These are phyloP conservation scores for Bocquillonia castaneifolia DNA, from an alignment of 441 rosid genomes.

Conservation along the genomic window DNA sequence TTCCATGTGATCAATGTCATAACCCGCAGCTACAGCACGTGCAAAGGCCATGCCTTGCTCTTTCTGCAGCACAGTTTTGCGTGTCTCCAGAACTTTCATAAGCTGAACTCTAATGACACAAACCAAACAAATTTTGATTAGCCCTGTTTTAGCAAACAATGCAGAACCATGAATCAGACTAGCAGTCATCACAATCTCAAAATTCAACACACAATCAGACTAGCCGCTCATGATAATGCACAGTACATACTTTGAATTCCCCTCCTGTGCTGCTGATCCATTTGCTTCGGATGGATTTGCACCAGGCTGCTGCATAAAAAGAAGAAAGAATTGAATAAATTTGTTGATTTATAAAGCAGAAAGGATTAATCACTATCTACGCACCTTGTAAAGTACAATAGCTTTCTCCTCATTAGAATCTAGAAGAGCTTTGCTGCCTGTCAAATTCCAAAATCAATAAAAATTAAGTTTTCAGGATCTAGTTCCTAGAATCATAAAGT, in stretches of 20 bases:
- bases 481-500: background rate
- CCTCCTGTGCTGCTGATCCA: conserved; percentile 42
- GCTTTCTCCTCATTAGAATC: conserved; percentile 73
- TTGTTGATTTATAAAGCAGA: background rate
- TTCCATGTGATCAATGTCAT: conserved; percentile 66
- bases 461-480: background rate
- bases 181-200: conserved; percentile 2
- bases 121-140: conserved; percentile 13
- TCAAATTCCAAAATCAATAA: conserved; percentile 19
- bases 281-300: conserved; percentile 53
- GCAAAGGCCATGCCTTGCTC: conserved; percentile 99
- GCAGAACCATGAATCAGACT: background rate
- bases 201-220: background rate
- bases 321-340: conserved; percentile 20
- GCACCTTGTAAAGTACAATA: conserved; percentile 78
- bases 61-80: conserved; percentile 72
- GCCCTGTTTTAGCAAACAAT: background rate
- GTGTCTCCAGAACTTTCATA: conserved; percentile 82
- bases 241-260: conserved; percentile 66
- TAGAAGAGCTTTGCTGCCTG: conserved; percentile 49
- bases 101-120: conserved; percentile 64
- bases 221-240: background rate
- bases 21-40: conserved; percentile 97
- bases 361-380: conserved; percentile 15
- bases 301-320: conserved; percentile 59